Conservation (phyloP, 805 yeast genomes). For the Maudiozyma pseudohumilis region DNA sequence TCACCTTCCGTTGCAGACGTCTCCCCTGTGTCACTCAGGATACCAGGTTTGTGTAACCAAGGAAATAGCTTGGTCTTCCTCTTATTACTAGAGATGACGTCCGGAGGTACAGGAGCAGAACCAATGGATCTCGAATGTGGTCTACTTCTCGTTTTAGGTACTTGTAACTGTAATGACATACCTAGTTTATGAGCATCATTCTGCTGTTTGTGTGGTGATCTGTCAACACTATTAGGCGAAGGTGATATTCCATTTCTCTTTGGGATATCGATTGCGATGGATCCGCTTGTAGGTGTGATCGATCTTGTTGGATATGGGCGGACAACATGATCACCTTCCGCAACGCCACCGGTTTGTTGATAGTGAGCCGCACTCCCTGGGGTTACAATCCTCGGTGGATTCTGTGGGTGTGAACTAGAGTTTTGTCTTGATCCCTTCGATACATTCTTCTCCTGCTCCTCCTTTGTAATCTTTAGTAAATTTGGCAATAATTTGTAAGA, state of each 20-base stretch:
- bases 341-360: neutral
- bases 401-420: neutral
- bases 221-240: slow-evolving; percentile 1
- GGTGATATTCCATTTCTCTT: slow-evolving; percentile 1
- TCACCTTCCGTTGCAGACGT: slow-evolving; percentile 25
- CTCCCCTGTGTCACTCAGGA: slow-evolving; percentile 25
- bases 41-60: slow-evolving; percentile 25
- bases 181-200: slow-evolving; percentile 1
- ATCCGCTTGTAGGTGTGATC: neutral
- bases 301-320: neutral
- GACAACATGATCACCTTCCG: neutral
- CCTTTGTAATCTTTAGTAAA: slow-evolving; percentile 29
- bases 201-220: neutral
- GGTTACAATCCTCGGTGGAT: neutral
- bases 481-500: slow-evolving; percentile 67
- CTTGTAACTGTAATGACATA: slow-evolving; percentile 2
- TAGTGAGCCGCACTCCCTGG: neutral
- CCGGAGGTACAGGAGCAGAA: slow-evolving; percentile 25
- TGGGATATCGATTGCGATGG: slow-evolving; percentile 7
- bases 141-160: slow-evolving; percentile 9
- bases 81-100: slow-evolving; percentile 22
- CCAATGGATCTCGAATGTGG: slow-evolving; percentile 28
- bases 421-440: neutral
- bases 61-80: slow-evolving; percentile 23
- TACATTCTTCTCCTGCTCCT: slow-evolving; percentile 11